A percentile compares a stretch with the other conserved stretches of the same genome.
These are phyloP conservation scores for bread wheat (Triticum aestivum) DNA, from an alignment of 176 grass and related monocot species.

Conservation along the genomic window DNA sequence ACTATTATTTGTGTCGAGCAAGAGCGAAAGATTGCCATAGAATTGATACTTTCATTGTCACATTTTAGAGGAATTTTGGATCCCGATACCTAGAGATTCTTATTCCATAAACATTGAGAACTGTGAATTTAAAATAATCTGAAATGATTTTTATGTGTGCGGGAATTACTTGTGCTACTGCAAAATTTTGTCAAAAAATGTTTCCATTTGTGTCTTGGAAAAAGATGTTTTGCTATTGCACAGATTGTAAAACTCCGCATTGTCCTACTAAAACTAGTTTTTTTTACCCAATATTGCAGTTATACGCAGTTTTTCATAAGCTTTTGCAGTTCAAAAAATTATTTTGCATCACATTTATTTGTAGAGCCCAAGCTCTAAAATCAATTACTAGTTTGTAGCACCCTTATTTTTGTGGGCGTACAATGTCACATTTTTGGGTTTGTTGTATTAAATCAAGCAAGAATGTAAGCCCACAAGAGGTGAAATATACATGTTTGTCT, in stretches of 20 bases:
- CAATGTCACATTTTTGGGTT: not conserved
- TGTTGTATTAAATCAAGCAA: not conserved
- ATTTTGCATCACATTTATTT: not conserved
- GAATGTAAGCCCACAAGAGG: not conserved
- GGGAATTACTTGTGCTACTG: not conserved
- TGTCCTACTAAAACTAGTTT: not conserved
- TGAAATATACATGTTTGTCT: not conserved
- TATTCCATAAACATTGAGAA: not conserved
- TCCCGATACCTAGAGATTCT: not conserved
- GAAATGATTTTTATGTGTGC: not conserved
- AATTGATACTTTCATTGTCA: not conserved
- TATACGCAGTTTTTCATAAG: not conserved
- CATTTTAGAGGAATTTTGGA: not conserved
- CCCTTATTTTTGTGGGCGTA: not conserved
- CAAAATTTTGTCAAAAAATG: no score
- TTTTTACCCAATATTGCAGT: not conserved
- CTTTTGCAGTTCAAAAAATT: not conserved
- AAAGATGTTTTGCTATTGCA: not conserved
- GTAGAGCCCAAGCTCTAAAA: not conserved
- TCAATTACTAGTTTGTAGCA: not conserved
- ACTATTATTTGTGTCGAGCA: not conserved
- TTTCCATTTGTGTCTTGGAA: not conserved
- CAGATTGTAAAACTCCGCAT: not conserved
- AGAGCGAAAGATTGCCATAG: not conserved
- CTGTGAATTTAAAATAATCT: not conserved